phyloP scores from a whole-genome alignment of 805 yeast species.

The Ogataea parapolymorpha region DNA sequence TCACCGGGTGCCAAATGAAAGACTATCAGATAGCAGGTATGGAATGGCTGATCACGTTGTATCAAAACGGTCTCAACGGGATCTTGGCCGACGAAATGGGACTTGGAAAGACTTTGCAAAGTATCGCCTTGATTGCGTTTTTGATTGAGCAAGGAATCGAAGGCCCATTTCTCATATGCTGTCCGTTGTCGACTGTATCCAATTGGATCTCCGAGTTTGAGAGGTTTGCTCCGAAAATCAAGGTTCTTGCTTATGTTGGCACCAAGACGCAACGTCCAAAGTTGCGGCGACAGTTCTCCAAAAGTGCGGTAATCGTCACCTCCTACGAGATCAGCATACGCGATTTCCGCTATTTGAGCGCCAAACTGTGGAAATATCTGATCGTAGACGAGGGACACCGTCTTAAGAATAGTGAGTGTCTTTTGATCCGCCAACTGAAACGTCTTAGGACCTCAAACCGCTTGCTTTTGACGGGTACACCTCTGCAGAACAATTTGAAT shows the following conservation, averaged over 20 bases:
- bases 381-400: slow-evolving; percentile 97
- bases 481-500: slow-evolving; percentile 83
- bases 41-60: slow-evolving; percentile 84
- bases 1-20: slow-evolving; percentile 62
- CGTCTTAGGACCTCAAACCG: slow-evolving; percentile 66
- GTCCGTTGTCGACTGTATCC: slow-evolving; percentile 79
- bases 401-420: slow-evolving; percentile 78
- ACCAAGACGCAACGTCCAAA: slow-evolving; percentile 50
- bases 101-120: slow-evolving; percentile 87
- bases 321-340: slow-evolving; percentile 77
- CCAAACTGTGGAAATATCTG: slow-evolving; percentile 70
- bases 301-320: slow-evolving; percentile 61
- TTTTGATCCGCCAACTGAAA: slow-evolving; percentile 69
- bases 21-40: slow-evolving; percentile 87
- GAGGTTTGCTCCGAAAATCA: slow-evolving; percentile 68
- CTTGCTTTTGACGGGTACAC: slow-evolving; percentile 90
- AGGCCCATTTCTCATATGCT: slow-evolving; percentile 77
- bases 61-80: slow-evolving; percentile 92
- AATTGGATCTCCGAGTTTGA: slow-evolving; percentile 79
- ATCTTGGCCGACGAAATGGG: slow-evolving; percentile 98
- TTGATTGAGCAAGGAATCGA: slow-evolving; percentile 71
- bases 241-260: slow-evolving; percentile 65
- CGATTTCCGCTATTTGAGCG: slow-evolving; percentile 56
- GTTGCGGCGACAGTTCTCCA: slow-evolving; percentile 34
- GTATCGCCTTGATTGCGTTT: slow-evolving; percentile 74